Conservation (phyloP, 371 early-diverging fungal species). For the Dichotomocladium elegans region DNA sequence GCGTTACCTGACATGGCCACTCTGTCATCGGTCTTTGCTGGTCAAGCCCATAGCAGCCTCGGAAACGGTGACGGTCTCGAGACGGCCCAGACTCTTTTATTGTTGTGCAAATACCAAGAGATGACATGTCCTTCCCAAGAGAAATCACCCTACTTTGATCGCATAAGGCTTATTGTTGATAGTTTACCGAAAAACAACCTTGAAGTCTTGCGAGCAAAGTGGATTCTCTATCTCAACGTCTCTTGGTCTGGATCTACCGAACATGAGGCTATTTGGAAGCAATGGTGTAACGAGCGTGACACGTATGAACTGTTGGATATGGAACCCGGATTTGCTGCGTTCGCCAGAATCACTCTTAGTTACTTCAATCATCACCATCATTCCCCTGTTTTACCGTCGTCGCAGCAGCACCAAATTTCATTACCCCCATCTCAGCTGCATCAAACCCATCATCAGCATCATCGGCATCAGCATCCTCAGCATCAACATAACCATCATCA, state of each 20-base stretch:
- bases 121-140: too few relatives aligned
- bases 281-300: neutral
- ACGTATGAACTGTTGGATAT: neutral
- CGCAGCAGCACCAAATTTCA: too few relatives aligned
- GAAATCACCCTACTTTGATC: neutral
- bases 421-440: too few relatives aligned
- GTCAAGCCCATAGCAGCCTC: neutral
- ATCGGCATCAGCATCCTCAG: neutral
- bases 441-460: neutral
- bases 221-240: neutral
- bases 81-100: neutral
- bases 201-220: too few relatives aligned
- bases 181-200: too few relatives aligned
- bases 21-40: neutral
- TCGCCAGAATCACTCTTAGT: neutral
- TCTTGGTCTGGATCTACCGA: neutral
- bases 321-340: neutral
- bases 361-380: too few relatives aligned
- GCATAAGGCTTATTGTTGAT: neutral
- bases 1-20: neutral
- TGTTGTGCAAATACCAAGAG: slow-evolving; percentile 4
- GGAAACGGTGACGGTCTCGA: neutral
- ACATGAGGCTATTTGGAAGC: neutral
- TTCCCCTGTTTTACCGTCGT: too few relatives aligned
- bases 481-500: neutral